A percentile compares a stretch with the other conserved stretches of the same genome.
phyloP scores from a whole-genome alignment of 31 red algal genomes.

The Odonthalia washingtoniensis region DNA sequence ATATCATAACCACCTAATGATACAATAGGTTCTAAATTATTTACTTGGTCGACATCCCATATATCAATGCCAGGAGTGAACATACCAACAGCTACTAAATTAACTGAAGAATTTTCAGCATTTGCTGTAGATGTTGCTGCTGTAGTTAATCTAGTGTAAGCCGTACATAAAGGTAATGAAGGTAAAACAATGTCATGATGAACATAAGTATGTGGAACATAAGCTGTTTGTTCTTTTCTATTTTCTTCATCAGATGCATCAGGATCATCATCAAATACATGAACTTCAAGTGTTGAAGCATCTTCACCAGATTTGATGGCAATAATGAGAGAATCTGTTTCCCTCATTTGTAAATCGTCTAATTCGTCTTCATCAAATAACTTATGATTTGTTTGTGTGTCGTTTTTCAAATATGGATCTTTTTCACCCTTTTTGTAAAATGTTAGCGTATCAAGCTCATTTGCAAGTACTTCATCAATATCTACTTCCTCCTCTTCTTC shows the following conservation, averaged over 20 bases:
- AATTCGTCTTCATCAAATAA: constrained; percentile 90
- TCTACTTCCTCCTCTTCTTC: constrained; percentile 64
- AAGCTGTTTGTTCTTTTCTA: constrained; percentile 46
- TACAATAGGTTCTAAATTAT: constrained; percentile 84
- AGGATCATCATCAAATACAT: constrained; percentile 84
- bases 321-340: constrained; percentile 83
- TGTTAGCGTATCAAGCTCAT: constrained; percentile 69
- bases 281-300: constrained; percentile 75
- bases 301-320: constrained; percentile 83
- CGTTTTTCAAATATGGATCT: constrained; percentile 69
- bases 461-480: constrained; percentile 76
- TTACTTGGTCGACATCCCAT: constrained; percentile 87
- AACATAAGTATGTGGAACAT: constrained; percentile 87
- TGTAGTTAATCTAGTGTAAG: constrained; percentile 55
- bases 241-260: constrained; percentile 57
- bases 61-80: constrained; percentile 96
- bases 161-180: constrained; percentile 84
- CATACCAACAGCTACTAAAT: constrained; percentile 93
- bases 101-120: constrained; percentile 25
- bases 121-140: neutral
- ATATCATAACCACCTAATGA: constrained; percentile 82
- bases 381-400: constrained; percentile 56
- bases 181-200: constrained; percentile 97
- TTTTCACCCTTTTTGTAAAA: constrained; percentile 73
- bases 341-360: constrained; percentile 81